Evolutionary conservation across 305 asterid genomes (phyloP), one percentile per base, ranked within the genome.

Genomic region (Withania somnifera): DNA sequence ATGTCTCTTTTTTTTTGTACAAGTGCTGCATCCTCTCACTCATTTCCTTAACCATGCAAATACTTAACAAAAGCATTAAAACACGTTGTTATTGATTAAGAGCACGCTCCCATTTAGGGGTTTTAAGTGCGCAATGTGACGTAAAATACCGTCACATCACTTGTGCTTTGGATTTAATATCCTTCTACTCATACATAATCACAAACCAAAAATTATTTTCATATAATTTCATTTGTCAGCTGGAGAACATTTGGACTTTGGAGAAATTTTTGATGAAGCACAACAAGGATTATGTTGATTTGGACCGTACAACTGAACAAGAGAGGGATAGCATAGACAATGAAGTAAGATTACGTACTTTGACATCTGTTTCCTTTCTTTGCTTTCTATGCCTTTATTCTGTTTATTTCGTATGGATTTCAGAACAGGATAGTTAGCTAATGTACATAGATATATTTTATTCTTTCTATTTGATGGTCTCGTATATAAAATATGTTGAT

Each of bases 291-390:
- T 96, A 93, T 79, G 86, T 93, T 19, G 99, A 96, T 89, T 82
- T 84, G 63, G 97, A 90, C 88, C 98, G 98, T 79, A 91, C 96
- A 15, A 94, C 98, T 40, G 95, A 90, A 88, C 92, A 91, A 82
- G 99, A 96, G 90, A 91, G 97, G 78, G 99, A 96, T 84, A 87
- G 91, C 92, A 94, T 96, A 79, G 99, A 96, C 88, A 97, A 92
- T 82, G 97, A 96, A 91, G 99, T 96, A 88, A 78, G 91, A 75
- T 68, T 63, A 50, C 60, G 28, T 50, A 9, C 63, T 80, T 7
- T 3, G 32, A 28, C 38, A 51, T n/a, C 2, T 60, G 47, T 50
- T 64, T 36, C 4, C 75, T n/a, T 34, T 34, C 75, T 22, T 61
- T 64, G 2, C 1, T 45, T 14, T 34, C 45, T 47, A 24, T 22